These are phyloP conservation scores for Clitoria ternatea DNA, from an alignment of 306 rosid genomes.

Conservation along the genomic window DNA sequence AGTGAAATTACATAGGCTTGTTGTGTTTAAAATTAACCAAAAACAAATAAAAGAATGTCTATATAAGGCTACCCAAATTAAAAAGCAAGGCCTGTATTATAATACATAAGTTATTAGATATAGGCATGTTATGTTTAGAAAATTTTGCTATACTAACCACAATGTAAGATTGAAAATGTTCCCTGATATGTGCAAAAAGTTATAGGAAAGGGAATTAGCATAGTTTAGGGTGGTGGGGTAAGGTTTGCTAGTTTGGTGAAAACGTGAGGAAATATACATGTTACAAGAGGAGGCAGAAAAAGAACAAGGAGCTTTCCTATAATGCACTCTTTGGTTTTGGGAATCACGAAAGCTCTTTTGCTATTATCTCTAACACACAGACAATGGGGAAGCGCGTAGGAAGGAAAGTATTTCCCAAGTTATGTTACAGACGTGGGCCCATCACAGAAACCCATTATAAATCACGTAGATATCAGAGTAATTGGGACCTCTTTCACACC, in stretches of 20 bases:
- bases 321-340: constrained; percentile 38
- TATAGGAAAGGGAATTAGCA: background rate
- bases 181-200: background rate
- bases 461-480: constrained; percentile 23
- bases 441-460: constrained; percentile 31
- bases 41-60: background rate
- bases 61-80: background rate
- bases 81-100: background rate
- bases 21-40: background rate
- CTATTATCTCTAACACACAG: constrained; percentile 1
- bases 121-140: background rate
- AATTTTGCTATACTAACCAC: background rate
- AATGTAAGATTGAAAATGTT: constrained; percentile 8
- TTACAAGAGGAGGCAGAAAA: constrained; percentile 24
- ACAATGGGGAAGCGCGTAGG: too few relatives aligned
- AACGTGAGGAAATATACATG: constrained; percentile 29
- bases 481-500: constrained; percentile 44
- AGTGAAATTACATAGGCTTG: background rate
- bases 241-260: constrained; percentile 28
- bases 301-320: constrained; percentile 31
- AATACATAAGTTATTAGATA: background rate
- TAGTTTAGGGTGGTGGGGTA: background rate
- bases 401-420: constrained; percentile 7
- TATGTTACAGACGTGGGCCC: constrained; percentile 35
- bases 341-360: constrained; percentile 37